Evolutionary conservation across 2,329 filamentous ascomycete species (phyloP).

Genomic region (Fusarium paranaense): DNA sequence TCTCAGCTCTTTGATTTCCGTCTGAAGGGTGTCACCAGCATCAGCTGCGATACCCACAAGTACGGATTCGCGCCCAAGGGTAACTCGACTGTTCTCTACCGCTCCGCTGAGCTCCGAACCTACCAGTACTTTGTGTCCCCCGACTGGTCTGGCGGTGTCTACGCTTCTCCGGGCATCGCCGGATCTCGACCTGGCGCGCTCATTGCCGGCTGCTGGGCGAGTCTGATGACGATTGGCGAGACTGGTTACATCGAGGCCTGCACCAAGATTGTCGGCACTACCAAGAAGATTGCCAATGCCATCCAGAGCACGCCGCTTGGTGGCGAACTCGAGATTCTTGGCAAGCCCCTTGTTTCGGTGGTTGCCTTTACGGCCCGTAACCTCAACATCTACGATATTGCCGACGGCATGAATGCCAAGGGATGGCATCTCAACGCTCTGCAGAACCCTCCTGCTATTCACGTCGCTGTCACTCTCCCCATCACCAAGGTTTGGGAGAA

Average conservation of each 20-base stretch:
- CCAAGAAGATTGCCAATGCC: slow-evolving; percentile 83
- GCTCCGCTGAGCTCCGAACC: slow-evolving; percentile 78
- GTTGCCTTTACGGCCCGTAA: slow-evolving; percentile 86
- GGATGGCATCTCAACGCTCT: slow-evolving; percentile 98
- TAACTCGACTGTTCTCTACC: slow-evolving; percentile 93
- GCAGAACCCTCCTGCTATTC: slow-evolving; percentile 90
- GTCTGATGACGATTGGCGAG: slow-evolving; percentile 88
- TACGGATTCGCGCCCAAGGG: slow-evolving; percentile 99
- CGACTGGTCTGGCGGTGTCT: slow-evolving; percentile 96
- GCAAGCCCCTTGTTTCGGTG: slow-evolving; percentile 88
- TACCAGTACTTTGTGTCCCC: slow-evolving; percentile 98
- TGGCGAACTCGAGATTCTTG: slow-evolving; percentile 82
- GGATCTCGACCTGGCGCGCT: slow-evolving; percentile 92
- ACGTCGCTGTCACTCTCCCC: slow-evolving; percentile 92
- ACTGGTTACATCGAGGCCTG: slow-evolving; percentile 89
- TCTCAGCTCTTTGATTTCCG: slow-evolving; percentile 92
- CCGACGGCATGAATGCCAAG: slow-evolving; percentile 83
- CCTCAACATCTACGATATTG: slow-evolving; percentile 94
- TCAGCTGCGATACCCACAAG: slow-evolving; percentile 98
- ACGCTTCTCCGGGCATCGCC: slow-evolving; percentile 91
- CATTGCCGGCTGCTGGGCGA: slow-evolving; percentile 96
- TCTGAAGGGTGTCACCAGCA: slow-evolving; percentile 92
- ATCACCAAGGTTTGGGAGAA: slow-evolving; percentile 84
- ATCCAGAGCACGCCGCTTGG: slow-evolving; percentile 79
- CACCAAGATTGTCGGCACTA: slow-evolving; percentile 85